phyloP scores from a whole-genome alignment of 2,329 filamentous ascomycete species.

The Aureobasidium sp. region DNA sequence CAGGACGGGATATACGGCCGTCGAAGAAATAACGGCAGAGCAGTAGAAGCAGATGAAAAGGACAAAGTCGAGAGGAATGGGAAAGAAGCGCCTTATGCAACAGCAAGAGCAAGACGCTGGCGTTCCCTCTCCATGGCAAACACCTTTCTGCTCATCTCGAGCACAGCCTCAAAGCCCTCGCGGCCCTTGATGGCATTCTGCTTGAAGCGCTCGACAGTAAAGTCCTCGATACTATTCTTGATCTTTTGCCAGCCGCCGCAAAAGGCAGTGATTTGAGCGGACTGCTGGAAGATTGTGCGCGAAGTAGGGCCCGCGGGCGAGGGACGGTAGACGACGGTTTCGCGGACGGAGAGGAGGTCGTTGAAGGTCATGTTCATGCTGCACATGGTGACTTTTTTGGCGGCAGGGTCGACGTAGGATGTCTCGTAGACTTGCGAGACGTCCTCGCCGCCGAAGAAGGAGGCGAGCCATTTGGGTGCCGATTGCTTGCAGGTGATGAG shows the following conservation, averaged over 20 bases:
- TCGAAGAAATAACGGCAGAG: background rate
- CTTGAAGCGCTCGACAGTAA: slow-evolving; percentile 77
- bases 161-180: slow-evolving; percentile 90
- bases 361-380: slow-evolving; percentile 90
- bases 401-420: slow-evolving; percentile 79
- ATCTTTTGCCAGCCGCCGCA: slow-evolving; percentile 97
- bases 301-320: slow-evolving; percentile 37
- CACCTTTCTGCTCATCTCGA: slow-evolving; percentile 85
- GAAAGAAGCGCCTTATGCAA: background rate
- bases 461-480: slow-evolving; percentile 74
- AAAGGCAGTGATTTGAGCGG: slow-evolving; percentile 85
- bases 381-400: slow-evolving; percentile 91
- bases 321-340: slow-evolving; percentile 83
- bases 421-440: slow-evolving; percentile 90
- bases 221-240: slow-evolving; percentile 92
- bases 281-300: slow-evolving; percentile 77
- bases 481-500: slow-evolving; percentile 57
- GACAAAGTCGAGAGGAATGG: background rate
- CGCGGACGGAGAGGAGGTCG: slow-evolving; percentile 83
- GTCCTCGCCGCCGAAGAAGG: slow-evolving; percentile 70
- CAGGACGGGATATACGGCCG: background rate
- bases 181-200: slow-evolving; percentile 87
- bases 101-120: slow-evolving; percentile 21
- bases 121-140: slow-evolving; percentile 83
- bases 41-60: background rate